phyloP scores from a whole-genome alignment of 169 alveolate genomes.

The Hepatocystis sp. region DNA sequence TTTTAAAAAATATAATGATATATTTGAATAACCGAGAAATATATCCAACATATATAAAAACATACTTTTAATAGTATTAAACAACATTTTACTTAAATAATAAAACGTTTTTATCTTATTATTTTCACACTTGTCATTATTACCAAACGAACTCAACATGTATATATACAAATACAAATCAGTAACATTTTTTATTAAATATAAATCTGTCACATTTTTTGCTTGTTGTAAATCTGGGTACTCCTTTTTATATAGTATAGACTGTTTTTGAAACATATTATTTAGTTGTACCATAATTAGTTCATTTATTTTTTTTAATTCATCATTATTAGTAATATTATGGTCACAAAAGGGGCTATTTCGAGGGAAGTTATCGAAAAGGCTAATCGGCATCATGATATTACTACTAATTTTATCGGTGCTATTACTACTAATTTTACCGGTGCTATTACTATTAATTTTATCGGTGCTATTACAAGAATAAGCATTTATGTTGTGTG shows the following conservation, averaged over 20 bases:
- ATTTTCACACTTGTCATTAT: conserved; percentile 2
- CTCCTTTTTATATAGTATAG: conserved; percentile 49
- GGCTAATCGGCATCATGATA: no score
- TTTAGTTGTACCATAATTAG: conserved; percentile 18
- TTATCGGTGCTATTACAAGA: not conserved
- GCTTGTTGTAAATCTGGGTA: conserved; percentile 61
- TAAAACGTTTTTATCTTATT: conserved; percentile 5
- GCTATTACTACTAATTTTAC: no score
- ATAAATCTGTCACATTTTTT: conserved; percentile 32
- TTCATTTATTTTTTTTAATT: conserved; percentile 20
- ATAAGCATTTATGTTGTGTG: not conserved
- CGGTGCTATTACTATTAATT: no score
- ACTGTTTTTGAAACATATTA: conserved; percentile 11
- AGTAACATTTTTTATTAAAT: conserved; percentile 29
- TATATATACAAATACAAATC: conserved; percentile 5
- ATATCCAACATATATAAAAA: conserved; percentile 42
- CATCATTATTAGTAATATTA: no score
- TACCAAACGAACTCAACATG: not conserved
- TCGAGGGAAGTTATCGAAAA: not conserved
- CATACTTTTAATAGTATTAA: conserved; percentile 31
- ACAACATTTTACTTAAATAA: conserved; percentile 49
- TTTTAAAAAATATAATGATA: conserved; percentile 61
- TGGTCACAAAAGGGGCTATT: not conserved
- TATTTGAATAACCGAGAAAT: conserved; percentile 56
- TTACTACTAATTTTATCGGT: no score